These are phyloP conservation scores for Phytophthora litchii DNA, from an alignment of 352 stramenopile genomes.

Conservation along the genomic window DNA sequence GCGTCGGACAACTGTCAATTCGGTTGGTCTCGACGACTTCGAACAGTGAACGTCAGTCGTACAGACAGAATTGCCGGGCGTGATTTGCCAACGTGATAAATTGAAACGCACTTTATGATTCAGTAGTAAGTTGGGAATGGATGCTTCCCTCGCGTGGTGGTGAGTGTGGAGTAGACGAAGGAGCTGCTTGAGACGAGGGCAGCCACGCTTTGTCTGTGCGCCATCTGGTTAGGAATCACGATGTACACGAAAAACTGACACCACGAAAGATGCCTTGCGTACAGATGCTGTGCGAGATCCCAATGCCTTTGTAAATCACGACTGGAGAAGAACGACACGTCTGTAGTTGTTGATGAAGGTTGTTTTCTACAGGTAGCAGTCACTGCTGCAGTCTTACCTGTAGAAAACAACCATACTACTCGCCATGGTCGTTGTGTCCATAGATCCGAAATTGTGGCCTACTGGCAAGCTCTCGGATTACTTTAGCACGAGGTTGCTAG, in stretches of 20 bases:
- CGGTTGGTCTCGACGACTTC: constrained; percentile 4
- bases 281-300: background rate
- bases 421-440: no score
- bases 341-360: no score
- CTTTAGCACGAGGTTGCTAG: no score
- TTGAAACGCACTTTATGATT: no score
- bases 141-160: no score
- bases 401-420: no score
- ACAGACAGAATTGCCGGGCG: background rate
- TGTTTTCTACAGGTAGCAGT: no score
- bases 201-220: constrained; percentile 9
- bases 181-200: constrained; percentile 12
- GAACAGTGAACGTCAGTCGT: constrained; percentile 7
- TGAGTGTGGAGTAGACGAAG: background rate
- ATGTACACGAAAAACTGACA: background rate
- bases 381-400: no score
- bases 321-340: no score
- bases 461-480: no score
- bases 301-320: no score
- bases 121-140: background rate
- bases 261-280: constrained; percentile 11
- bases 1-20: constrained; percentile 10
- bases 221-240: constrained; percentile 22
- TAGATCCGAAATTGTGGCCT: no score
- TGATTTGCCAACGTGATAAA: constrained; percentile 1